phyloP scores from a whole-genome alignment of 352 stramenopile species.

The Phytophthora megakarya region DNA sequence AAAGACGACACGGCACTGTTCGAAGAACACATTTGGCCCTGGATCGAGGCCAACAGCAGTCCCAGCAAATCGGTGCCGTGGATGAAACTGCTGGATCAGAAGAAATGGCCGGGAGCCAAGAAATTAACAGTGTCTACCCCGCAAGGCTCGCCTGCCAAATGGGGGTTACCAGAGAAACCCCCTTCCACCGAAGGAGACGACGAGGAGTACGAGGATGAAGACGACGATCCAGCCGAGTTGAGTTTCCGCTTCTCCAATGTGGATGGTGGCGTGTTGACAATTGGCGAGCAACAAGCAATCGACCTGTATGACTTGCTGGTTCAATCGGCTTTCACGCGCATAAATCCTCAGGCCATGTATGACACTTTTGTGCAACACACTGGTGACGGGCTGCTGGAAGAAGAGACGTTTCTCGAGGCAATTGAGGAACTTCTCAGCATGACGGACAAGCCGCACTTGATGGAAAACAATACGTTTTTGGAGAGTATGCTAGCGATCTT shows the following conservation, averaged over 20 bases:
- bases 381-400: slow-evolving; percentile 77
- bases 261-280: slow-evolving; percentile 60
- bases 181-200: slow-evolving; percentile 20
- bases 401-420: slow-evolving; percentile 82
- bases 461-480: slow-evolving; percentile 79
- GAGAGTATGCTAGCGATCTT: slow-evolving; percentile 83
- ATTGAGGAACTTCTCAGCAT: slow-evolving; percentile 83
- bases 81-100: slow-evolving; percentile 71
- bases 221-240: slow-evolving; percentile 32
- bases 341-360: slow-evolving; percentile 78
- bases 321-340: slow-evolving; percentile 73
- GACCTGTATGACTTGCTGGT: slow-evolving; percentile 68
- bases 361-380: slow-evolving; percentile 89
- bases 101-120: slow-evolving; percentile 69
- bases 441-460: slow-evolving; percentile 71
- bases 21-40: slow-evolving; percentile 56
- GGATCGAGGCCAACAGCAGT: slow-evolving; percentile 60
- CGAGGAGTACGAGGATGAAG: slow-evolving; percentile 24
- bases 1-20: slow-evolving; percentile 45
- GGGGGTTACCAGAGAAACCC: slow-evolving; percentile 27
- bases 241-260: slow-evolving; percentile 75
- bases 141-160: slow-evolving; percentile 30
- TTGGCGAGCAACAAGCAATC: slow-evolving; percentile 63
- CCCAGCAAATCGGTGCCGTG: slow-evolving; percentile 54
- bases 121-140: slow-evolving; percentile 38